A percentile compares a stretch with the other conserved stretches of the same genome.
phyloP scores from a whole-genome alignment of 371 early-diverging fungal species.

The Polyrhizophydium stewartii region DNA sequence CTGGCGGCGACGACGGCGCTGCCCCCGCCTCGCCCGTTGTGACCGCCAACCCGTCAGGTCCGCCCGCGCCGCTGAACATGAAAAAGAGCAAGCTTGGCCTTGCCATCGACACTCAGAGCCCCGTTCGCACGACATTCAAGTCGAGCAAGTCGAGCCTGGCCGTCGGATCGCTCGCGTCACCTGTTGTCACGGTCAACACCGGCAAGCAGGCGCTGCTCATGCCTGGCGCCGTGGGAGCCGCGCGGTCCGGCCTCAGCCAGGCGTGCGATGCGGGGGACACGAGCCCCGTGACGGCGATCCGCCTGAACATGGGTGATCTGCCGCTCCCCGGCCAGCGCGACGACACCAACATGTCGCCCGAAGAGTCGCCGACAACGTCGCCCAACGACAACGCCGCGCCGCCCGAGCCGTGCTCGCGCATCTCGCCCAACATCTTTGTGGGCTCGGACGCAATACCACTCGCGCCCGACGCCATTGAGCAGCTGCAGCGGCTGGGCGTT shows the following conservation, averaged over 20 bases:
- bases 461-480: conserved; percentile 21
- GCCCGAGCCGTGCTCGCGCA: conserved; percentile 21
- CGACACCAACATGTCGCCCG: background rate
- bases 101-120: background rate
- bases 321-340: background rate
- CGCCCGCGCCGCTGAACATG: background rate
- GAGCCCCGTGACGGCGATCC: background rate
- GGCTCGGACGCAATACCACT: conserved; percentile 38
- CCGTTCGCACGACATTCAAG: background rate
- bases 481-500: conserved; percentile 28
- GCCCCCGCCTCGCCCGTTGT: too few species aligned
- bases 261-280: too few species aligned
- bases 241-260: too few species aligned
- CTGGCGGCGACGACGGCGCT: too few species aligned
- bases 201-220: too few species aligned
- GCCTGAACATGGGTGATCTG: background rate
- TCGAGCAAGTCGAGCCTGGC: too few species aligned
- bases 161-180: too few species aligned
- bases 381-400: conserved; percentile 13
- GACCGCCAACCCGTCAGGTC: too few species aligned
- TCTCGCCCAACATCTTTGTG: conserved; percentile 28
- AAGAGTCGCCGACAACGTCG: conserved; percentile 10
- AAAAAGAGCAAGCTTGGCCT: background rate
- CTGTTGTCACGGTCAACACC: too few species aligned
- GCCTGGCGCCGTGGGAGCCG: too few species aligned